Percentiles rank a stretch among this genome's conserved stretches.
Evolutionary conservation across 768 basidiomycete species (phyloP).

Genomic region (Boletellus ananas): DNA sequence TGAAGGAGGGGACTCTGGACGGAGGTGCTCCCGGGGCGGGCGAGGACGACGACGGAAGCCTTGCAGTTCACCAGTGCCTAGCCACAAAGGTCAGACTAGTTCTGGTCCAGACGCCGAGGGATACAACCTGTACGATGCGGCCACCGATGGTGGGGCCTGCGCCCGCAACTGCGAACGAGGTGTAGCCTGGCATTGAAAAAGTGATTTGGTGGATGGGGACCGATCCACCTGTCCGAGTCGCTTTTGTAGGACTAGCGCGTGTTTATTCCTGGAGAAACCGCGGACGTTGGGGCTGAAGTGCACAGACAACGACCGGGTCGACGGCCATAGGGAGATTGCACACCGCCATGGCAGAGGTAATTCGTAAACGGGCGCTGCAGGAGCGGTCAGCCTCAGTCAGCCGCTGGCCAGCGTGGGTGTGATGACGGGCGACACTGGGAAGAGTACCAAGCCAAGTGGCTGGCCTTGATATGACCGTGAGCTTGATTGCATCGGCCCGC

Average conservation of each 20-base stretch:
- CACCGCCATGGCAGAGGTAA: too few relatives aligned
- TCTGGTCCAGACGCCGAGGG: not conserved
- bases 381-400: too few relatives aligned
- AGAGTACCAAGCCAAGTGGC: too few relatives aligned
- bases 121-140: conserved; percentile 28
- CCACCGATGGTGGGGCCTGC: conserved; percentile 35
- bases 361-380: too few relatives aligned
- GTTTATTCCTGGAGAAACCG: conserved; percentile 2
- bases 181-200: conserved; percentile 22
- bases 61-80: conserved; percentile 22
- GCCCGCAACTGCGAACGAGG: conserved; percentile 35
- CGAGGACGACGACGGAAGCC: conserved; percentile 26
- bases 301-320: too few relatives aligned
- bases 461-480: not conserved
- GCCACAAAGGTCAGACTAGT: not conserved
- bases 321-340: too few relatives aligned
- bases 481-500: not conserved
- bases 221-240: not conserved
- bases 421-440: too few relatives aligned
- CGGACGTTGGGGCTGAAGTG: too few relatives aligned
- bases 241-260: not conserved
- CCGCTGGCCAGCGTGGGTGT: too few relatives aligned
- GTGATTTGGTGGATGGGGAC: not conserved
- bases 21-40: conserved; percentile 21
- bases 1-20: conserved; percentile 16